These are phyloP conservation scores for Trichoderma asperellum DNA, from an alignment of 2,329 filamentous ascomycete species.

Conservation along the genomic window DNA sequence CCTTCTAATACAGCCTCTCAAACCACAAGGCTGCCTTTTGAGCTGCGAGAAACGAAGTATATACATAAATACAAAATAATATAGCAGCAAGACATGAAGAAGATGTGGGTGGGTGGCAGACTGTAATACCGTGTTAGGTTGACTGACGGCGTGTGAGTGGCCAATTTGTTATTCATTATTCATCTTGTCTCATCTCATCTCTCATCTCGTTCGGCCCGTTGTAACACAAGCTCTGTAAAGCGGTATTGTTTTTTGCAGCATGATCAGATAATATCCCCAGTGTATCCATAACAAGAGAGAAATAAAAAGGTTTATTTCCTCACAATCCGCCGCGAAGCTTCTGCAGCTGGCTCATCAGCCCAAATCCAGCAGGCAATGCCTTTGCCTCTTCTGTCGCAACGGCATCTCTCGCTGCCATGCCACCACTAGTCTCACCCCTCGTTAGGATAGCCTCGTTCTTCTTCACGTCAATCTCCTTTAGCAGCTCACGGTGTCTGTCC, in stretches of 20 bases:
- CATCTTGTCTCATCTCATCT: not conserved
- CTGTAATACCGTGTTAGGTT: not conserved
- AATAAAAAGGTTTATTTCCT: conserved; percentile 16
- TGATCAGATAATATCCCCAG: not conserved
- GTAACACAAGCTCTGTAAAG: not conserved
- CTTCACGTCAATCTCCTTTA: conserved; percentile 54
- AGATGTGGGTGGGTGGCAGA: not conserved
- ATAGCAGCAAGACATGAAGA: not conserved
- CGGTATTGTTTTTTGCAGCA: not conserved
- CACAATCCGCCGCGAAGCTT: conserved; percentile 60
- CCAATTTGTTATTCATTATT: not conserved
- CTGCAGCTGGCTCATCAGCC: conserved; percentile 65
- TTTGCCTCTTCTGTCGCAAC: conserved; percentile 47
- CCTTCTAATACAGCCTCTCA: not conserved
- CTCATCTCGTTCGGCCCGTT: not conserved
- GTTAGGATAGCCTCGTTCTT: conserved; percentile 37
- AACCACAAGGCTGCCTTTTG: not conserved
- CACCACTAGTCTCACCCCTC: conserved; percentile 34
- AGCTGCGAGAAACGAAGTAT: not conserved
- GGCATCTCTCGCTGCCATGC: conserved; percentile 39
- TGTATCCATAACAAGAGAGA: not conserved
- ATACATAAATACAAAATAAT: not conserved
- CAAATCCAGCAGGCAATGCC: conserved; percentile 56
- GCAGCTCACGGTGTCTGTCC: conserved; percentile 63
- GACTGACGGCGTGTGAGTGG: not conserved